Evolutionary conservation across 371 early-diverging fungal genomes (phyloP), one percentile per base, ranked within the genome.

Genomic region (Zychaea mexicana): DNA sequence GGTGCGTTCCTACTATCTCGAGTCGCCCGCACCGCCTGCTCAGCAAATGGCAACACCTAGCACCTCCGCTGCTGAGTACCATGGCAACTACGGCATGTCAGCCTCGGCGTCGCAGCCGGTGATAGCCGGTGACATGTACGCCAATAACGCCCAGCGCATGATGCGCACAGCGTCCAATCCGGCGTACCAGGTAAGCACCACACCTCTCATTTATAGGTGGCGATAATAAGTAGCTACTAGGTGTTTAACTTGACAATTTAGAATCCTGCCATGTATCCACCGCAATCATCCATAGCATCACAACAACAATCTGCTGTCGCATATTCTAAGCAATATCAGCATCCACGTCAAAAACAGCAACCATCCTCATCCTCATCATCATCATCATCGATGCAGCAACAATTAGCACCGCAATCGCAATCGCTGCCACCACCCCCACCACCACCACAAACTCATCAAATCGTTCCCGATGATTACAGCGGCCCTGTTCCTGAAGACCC

Each of bases 401-500:
- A 45, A 52, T 46, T 17, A n/a, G 38, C 39, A 19, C 67, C 32
- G 2, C 58, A 57, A 8, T 55, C 39, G 26, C 68, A 28, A 27
- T 39, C 49, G 24, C 52, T 45, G 13, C 19, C 59, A 39, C 19
- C 59, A 27, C 27, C 53, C 9, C 17, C 59, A 26, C 10, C 65
- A 39, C 2, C 65, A 27, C 27, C 54, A 33, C 17, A 49, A 26
- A 28, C 59, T 26, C 30, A 49, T 19, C 0, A 24, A 59, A n/a
- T n/a, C n/a, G 38, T 59, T 39, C 32, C 21, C 2, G 53, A 57
- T 19, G 31, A 52, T 21, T 39, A 58, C n/a, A 42, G 31, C 19
- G 70, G 70, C 7, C 70, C 70, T 39, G 64, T 70, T 27, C 70
- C 70, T 31, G 70, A 70, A 63, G 70, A 70, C 38, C 70, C 70